phyloP scores from a whole-genome alignment of 495 filamentous ascomycete genomes.

The Echria macrotheca region DNA sequence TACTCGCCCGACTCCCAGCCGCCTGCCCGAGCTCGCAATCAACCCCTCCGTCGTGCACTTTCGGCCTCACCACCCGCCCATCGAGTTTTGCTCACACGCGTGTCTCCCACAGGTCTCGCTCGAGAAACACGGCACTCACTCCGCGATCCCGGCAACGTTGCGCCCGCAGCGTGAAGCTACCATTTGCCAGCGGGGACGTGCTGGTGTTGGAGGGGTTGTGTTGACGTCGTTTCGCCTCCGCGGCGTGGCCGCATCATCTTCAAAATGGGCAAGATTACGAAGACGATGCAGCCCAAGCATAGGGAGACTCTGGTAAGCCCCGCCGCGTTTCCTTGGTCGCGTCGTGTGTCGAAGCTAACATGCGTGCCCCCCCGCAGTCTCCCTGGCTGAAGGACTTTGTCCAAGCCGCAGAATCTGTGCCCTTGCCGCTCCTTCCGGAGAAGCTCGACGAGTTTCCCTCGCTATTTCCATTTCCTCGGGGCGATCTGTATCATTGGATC shows the following conservation, averaged over 20 bases:
- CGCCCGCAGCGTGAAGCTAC: conserved; percentile 31
- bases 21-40: conserved; percentile 12
- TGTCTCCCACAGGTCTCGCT: conserved; percentile 4
- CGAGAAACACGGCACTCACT: not conserved
- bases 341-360: conserved; percentile 3
- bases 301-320: conserved; percentile 83
- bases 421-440: conserved; percentile 68
- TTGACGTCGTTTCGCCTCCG: conserved; percentile 33
- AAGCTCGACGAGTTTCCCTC: conserved; percentile 75
- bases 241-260: conserved; percentile 51
- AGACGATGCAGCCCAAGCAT: conserved; percentile 86
- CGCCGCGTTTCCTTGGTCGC: conserved; percentile 6
- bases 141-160: conserved; percentile 20
- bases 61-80: not conserved
- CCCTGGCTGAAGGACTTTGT: conserved; percentile 80
- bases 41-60: not conserved
- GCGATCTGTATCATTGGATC: conserved; percentile 98
- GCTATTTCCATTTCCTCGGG: conserved; percentile 92
- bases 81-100: too few relatives aligned
- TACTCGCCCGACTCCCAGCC: conserved; percentile 1
- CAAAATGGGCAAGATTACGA: conserved; percentile 95
- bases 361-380: conserved; percentile 50
- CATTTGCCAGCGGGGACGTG: conserved; percentile 30
- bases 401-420: conserved; percentile 55
- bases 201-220: conserved; percentile 46